These are phyloP conservation scores for Aspergillus luchuensis DNA, from an alignment of 2,329 filamentous ascomycete species.

Conservation along the genomic window DNA sequence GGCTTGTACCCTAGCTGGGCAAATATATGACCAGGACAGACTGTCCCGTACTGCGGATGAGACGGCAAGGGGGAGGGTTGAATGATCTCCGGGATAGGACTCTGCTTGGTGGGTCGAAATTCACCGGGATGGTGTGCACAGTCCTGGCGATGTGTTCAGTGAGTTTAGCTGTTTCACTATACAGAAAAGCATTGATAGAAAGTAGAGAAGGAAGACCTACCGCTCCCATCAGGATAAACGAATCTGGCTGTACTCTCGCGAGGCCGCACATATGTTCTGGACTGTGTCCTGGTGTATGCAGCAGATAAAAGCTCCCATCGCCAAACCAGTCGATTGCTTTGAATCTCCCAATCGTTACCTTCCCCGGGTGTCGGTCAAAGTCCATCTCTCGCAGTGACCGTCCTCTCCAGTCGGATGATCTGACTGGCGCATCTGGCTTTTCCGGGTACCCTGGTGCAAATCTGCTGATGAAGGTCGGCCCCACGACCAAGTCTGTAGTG, in stretches of 20 bases:
- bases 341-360: constrained; percentile 35
- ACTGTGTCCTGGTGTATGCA: constrained; percentile 41
- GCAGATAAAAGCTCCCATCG: constrained; percentile 59
- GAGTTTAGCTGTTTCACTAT: no score
- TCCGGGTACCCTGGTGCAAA: constrained; percentile 23
- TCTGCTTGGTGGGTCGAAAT: no score
- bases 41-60: no score
- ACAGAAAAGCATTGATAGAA: no score
- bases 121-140: no score
- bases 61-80: no score
- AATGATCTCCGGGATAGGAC: no score
- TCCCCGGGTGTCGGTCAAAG: neutral
- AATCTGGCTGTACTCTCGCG: constrained; percentile 23
- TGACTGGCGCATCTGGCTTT: constrained; percentile 14
- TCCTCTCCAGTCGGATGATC: constrained; percentile 15
- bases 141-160: no score
- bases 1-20: no score
- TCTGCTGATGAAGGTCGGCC: constrained; percentile 23
- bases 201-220: neutral
- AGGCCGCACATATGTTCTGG: constrained; percentile 19
- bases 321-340: constrained; percentile 54
- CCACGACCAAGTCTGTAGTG: constrained; percentile 37
- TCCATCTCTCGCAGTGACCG: constrained; percentile 22
- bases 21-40: no score
- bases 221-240: constrained; percentile 31